A percentile compares a stretch with the other conserved stretches of the same genome.
Evolutionary conservation across 2,329 filamentous ascomycete genomes (phyloP).

Genomic region (Huntiella bhutanensis): DNA sequence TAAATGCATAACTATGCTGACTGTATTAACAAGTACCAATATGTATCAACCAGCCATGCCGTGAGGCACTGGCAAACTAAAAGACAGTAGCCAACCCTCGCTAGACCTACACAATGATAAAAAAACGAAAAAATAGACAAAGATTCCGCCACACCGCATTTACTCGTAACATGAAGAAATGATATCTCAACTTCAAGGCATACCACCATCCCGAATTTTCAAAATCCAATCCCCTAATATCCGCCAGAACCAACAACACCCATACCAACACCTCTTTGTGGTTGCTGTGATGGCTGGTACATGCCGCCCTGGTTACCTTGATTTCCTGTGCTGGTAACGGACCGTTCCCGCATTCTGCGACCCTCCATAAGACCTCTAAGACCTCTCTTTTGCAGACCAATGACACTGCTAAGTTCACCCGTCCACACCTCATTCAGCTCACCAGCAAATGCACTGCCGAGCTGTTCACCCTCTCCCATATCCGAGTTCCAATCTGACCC

Average conservation of each 20-base stretch:
- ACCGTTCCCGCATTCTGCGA: conserved; percentile 60
- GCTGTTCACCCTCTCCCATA: conserved; percentile 30
- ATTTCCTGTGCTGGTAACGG: conserved; percentile 22
- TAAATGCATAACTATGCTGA: too few species aligned
- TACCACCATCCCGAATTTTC: not conserved
- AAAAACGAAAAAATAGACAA: not conserved
- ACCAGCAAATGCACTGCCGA: conserved; percentile 16
- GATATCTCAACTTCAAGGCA: too few species aligned
- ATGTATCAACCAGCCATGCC: too few species aligned
- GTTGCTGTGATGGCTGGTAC: conserved; percentile 14
- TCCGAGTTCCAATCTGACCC: conserved; percentile 39
- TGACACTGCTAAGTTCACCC: conserved; percentile 69
- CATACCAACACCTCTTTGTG: conserved; percentile 26
- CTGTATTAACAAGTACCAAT: too few species aligned
- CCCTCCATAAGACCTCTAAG: conserved; percentile 90
- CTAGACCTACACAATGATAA: not conserved
- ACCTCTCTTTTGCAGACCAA: conserved; percentile 86
- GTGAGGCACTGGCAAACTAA: not conserved
- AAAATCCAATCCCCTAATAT: not conserved
- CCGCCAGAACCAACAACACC: conserved; percentile 27
- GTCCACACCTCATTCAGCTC: conserved; percentile 47
- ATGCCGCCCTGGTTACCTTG: conserved; percentile 18
- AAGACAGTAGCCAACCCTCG: not conserved
- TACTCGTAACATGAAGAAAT: not conserved
- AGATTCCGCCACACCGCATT: not conserved